Evolutionary conservation across 352 stramenopile species (phyloP).

Genomic region (Pythium dissotocum): DNA sequence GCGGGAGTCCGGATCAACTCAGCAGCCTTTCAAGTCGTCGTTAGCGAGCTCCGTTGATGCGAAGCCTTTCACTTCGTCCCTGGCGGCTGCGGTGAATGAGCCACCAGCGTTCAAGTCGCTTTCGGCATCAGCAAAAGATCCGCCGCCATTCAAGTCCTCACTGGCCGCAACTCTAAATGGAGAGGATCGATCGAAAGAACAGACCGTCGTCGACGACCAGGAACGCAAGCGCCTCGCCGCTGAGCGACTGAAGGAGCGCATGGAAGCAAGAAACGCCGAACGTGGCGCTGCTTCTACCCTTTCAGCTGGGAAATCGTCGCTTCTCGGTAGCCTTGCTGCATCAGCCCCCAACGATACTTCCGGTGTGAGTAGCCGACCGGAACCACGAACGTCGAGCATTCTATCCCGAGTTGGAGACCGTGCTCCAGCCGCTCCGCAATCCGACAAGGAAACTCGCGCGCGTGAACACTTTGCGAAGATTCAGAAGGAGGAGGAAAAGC

Average conservation of each 20-base stretch:
- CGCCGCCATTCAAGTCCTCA: not conserved
- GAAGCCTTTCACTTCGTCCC: not conserved
- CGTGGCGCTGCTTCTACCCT: constrained; percentile 9
- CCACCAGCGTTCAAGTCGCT: constrained; percentile 21
- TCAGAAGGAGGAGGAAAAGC: constrained; percentile 51
- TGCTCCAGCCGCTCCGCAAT: not conserved
- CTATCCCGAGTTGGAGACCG: constrained; percentile 24
- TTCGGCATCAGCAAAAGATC: not conserved
- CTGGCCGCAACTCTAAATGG: not conserved
- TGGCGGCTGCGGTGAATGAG: not conserved
- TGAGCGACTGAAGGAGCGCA: constrained; percentile 18
- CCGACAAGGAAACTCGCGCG: constrained; percentile 26
- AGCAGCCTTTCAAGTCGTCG: constrained; percentile 6
- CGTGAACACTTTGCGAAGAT: constrained; percentile 54
- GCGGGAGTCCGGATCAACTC: not conserved
- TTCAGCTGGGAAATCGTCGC: constrained; percentile 11
- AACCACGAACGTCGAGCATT: constrained; percentile 14
- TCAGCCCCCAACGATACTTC: not conserved
- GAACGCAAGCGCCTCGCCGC: constrained; percentile 14
- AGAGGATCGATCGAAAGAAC: not conserved
- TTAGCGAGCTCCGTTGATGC: not conserved
- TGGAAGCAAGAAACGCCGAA: constrained; percentile 7
- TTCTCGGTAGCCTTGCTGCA: not conserved
- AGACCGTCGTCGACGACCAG: constrained; percentile 10
- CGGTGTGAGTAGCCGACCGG: not conserved